Percentiles rank a stretch among this genome's conserved stretches.
Conservation (phyloP, 768 basidiomycete species). For the Kwoniella shandongensis region DNA sequence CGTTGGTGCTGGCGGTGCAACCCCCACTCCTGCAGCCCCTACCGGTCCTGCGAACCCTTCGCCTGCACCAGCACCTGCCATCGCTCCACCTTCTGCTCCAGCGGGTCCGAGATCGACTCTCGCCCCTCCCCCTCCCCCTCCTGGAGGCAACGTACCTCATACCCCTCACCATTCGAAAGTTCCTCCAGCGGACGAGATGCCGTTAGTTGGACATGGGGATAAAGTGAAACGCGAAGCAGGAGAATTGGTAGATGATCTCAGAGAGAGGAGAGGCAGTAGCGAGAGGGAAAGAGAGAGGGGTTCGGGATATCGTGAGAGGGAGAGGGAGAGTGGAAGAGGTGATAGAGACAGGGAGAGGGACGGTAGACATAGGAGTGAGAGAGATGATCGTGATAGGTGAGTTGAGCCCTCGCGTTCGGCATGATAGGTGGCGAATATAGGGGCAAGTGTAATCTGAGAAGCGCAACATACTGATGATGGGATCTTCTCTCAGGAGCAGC, state of each 20-base stretch:
- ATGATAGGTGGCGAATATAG: background rate
- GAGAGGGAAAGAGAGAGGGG: constrained; percentile 65
- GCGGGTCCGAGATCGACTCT: constrained; percentile 31
- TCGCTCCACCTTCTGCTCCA: constrained; percentile 33
- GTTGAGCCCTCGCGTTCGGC: background rate
- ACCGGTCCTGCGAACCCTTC: constrained; percentile 1
- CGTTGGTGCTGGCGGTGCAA: constrained; percentile 59
- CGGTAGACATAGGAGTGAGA: constrained; percentile 14
- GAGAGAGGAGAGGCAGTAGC: constrained; percentile 51
- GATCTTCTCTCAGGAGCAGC: constrained; percentile 7
- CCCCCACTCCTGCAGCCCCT: constrained; percentile 9
- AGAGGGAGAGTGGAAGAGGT: constrained; percentile 22
- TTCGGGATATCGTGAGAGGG: constrained; percentile 49
- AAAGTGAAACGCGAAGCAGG: constrained; percentile 50
- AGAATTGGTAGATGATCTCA: constrained; percentile 48
- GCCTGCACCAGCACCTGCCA: constrained; percentile 4
- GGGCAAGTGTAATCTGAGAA: too few species aligned
- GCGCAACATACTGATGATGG: too few species aligned
- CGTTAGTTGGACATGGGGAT: constrained; percentile 54
- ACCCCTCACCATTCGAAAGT: constrained; percentile 50
- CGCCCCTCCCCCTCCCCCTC: constrained; percentile 22
- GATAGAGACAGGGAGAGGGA: constrained; percentile 24
- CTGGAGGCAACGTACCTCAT: constrained; percentile 26
- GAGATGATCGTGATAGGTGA: constrained; percentile 20
- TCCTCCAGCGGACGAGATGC: constrained; percentile 48